Evolutionary conservation across 2,329 filamentous ascomycete species (phyloP), one percentile per base, ranked within the genome.

Genomic region (Fusarium sp.): DNA sequence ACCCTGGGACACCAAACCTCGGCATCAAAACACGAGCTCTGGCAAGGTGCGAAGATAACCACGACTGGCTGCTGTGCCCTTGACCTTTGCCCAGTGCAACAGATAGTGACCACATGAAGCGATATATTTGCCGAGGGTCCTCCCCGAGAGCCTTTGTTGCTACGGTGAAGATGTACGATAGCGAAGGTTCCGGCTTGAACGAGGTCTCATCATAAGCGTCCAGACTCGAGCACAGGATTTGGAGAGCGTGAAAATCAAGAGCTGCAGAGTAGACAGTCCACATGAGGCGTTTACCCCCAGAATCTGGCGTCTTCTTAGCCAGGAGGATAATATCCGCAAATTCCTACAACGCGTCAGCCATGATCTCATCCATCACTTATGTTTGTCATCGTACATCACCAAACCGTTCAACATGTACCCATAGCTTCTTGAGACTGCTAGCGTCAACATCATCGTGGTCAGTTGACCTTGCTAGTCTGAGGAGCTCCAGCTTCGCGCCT

Each of bases 61-160:
- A 71, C 15, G 19, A 1, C 20, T 68, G 48, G 6, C 47, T 42
- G 12, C 9, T 23, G n/a, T 63, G 46, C 0, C 32, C 58, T 12
- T 57, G 45, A 2, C 42, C 43, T 17, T 67, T 67, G 10, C 42
- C 54, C 4, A 72, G 40, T 0, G 67, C 69, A 19, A 72, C 67
- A 1, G 69, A 71, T 2, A 72, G 40, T 0, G 69, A 68, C 69
- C 69, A 72, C 51, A 72, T 72, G 14, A 71, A 70, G 3, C 69
- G 69, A 17, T 62, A 72, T 1, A 65, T 61, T 6, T 72, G 69
- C 1, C 67, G 62, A 2, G 58, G 21, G 19, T 67, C 58, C 40
- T 72, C 69, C 1, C 42, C 20, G 0, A 72, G 56, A 3, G 61
- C 69, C 8, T 72, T 71, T 6, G 57, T 64, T 9, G 69, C 67